A percentile compares a stretch with the other conserved stretches of the same genome.
These are phyloP conservation scores for Epipyxis sp. DNA, from an alignment of 108 stramenopile species.

Conservation along the genomic window DNA sequence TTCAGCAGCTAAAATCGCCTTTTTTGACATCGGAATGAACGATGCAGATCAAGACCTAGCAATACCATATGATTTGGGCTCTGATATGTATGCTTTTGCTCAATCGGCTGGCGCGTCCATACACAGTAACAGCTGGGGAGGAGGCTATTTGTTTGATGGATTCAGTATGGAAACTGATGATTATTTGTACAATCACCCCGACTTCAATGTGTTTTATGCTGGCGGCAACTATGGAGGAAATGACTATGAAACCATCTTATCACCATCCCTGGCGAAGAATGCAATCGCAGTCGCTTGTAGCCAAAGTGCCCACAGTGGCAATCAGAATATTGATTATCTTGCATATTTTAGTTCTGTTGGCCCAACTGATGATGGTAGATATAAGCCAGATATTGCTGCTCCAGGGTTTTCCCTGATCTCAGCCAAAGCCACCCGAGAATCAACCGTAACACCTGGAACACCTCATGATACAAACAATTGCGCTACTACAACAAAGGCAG, in stretches of 20 bases:
- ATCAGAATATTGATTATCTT: constrained; percentile 57
- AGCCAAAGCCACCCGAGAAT: constrained; percentile 51
- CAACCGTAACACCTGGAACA: constrained; percentile 51
- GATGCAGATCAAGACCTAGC: constrained; percentile 33
- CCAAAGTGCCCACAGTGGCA: constrained; percentile 27
- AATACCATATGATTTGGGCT: constrained; percentile 35
- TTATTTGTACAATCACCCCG: constrained; percentile 44
- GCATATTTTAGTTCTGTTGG: constrained; percentile 64
- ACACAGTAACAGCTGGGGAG: constrained; percentile 47
- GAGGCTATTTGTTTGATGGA: constrained; percentile 37
- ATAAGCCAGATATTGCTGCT: constrained; percentile 74
- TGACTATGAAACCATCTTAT: constrained; percentile 52
- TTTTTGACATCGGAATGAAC: constrained; percentile 49
- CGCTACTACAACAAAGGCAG: constrained; percentile 34
- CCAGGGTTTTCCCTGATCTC: constrained; percentile 65
- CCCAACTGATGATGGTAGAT: constrained; percentile 66
- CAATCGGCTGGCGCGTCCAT: constrained; percentile 39
- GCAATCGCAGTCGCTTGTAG: constrained; percentile 50
- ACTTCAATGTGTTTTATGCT: constrained; percentile 64
- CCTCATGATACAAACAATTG: constrained; percentile 17
- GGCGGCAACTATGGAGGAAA: constrained; percentile 66
- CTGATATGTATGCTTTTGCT: constrained; percentile 33
- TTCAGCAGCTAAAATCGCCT: constrained; percentile 48
- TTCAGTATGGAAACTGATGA: constrained; percentile 42
- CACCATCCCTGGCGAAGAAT: constrained; percentile 68